A percentile compares a stretch with the other conserved stretches of the same genome.
Conservation (phyloP, 805 yeast species). For the Candida sonorensis region DNA sequence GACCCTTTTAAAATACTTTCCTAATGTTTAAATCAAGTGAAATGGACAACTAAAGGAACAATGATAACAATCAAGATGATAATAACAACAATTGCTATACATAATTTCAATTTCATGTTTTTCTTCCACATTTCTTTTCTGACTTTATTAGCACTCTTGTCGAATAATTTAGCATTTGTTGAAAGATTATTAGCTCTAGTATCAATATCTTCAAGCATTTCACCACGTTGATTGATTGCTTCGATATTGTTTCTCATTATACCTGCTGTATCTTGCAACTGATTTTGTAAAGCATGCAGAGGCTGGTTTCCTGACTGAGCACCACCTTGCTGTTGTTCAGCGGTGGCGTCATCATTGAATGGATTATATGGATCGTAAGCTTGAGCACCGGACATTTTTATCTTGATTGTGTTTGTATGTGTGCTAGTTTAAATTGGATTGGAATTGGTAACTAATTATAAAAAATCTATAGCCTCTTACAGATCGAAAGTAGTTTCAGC, state of each 20-base stretch:
- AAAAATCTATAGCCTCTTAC: no score
- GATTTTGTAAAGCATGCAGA: conserved; percentile 24
- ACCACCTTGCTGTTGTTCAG: conserved; percentile 18
- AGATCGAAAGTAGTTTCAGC: no score
- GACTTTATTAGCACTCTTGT: conserved; percentile 94
- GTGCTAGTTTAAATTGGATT: neutral
- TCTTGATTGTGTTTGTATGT: neutral
- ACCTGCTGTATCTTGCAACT: conserved; percentile 76
- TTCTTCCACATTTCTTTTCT: conserved; percentile 99
- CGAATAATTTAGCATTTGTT: conserved; percentile 87
- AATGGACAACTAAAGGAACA: conserved; percentile 91
- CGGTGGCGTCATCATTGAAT: conserved; percentile 24
- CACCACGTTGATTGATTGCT: conserved; percentile 93
- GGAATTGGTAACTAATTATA: neutral
- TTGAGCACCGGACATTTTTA: conserved; percentile 25
- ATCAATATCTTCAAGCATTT: conserved; percentile 84
- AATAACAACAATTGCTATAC: conserved; percentile 74
- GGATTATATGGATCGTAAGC: conserved; percentile 31
- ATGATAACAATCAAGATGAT: conserved; percentile 78
- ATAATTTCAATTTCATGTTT: conserved; percentile 92
- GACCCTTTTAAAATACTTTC: neutral
- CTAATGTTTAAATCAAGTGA: conserved; percentile 27
- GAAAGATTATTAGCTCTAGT: conserved; percentile 92
- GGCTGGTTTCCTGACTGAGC: no score
- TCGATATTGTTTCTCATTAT: conserved; percentile 96